These are phyloP conservation scores for Porcisia hertigi DNA, from an alignment of 208 protist genomes.

Conservation along the genomic window DNA sequence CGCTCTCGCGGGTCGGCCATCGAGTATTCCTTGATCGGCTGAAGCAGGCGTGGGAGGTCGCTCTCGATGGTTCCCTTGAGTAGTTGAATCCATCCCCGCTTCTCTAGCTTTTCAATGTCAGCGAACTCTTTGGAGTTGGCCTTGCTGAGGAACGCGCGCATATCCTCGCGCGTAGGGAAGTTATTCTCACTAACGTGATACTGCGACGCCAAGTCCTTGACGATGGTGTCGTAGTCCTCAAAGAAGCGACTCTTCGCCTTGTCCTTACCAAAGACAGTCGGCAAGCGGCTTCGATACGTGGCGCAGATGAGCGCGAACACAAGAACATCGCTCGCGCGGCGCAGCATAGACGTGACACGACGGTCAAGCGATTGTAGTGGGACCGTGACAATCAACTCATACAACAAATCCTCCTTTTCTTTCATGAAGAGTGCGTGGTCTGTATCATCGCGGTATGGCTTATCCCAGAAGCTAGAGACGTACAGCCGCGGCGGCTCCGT, in stretches of 20 bases:
- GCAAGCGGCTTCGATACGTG: constrained; percentile 58
- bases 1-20: constrained; percentile 57
- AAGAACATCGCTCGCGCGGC: constrained; percentile 79
- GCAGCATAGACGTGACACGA: constrained; percentile 91
- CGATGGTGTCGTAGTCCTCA: constrained; percentile 45
- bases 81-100: constrained; percentile 46
- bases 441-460: constrained; percentile 77
- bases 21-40: constrained; percentile 60
- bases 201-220: constrained; percentile 50
- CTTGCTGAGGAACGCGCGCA: constrained; percentile 43
- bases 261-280: constrained; percentile 83
- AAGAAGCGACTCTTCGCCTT: constrained; percentile 74
- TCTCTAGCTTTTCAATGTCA: constrained; percentile 62
- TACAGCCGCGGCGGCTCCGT: constrained; percentile 97
- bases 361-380: constrained; percentile 85
- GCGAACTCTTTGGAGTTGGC: constrained; percentile 48
- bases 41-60: constrained; percentile 71
- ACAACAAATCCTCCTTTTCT: constrained; percentile 89
- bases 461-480: constrained; percentile 96
- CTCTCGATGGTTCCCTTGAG: constrained; percentile 57
- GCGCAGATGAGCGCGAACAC: constrained; percentile 85
- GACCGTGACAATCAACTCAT: constrained; percentile 80
- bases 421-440: constrained; percentile 85
- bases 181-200: constrained; percentile 56
- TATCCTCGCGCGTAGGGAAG: constrained; percentile 45